Conservation (phyloP, 2,329 filamentous ascomycete genomes). For the Alternaria sp. region DNA sequence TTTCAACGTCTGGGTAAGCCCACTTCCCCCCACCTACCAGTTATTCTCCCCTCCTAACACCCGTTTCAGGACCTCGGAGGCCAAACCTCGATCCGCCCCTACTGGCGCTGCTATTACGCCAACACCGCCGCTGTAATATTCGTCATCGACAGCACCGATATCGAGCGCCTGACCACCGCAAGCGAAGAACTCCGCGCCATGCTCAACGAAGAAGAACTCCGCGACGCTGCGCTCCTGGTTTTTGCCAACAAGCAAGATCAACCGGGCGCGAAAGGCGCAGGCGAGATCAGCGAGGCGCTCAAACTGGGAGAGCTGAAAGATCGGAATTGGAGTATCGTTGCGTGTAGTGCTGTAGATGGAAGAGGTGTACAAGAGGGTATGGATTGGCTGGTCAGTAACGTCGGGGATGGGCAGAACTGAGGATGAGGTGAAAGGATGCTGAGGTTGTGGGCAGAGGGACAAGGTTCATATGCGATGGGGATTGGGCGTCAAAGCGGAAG, state of each 20-base stretch:
- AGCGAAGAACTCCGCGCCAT: constrained; percentile 93
- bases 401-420: constrained; percentile 15
- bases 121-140: constrained; percentile 99
- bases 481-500: constrained; percentile 13
- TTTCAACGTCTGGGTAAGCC: constrained; percentile 96
- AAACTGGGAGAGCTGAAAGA: constrained; percentile 90
- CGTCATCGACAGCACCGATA: constrained; percentile 97
- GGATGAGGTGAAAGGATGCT: neutral
- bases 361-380: constrained; percentile 96
- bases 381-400: constrained; percentile 91
- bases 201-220: constrained; percentile 96
- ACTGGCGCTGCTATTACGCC: constrained; percentile 99
- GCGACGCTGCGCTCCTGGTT: constrained; percentile 89
- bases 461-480: constrained; percentile 2
- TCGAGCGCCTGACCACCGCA: constrained; percentile 91
- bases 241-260: constrained; percentile 99
- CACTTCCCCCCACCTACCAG: neutral
- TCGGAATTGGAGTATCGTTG: constrained; percentile 99
- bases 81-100: constrained; percentile 97
- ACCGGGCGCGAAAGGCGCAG: constrained; percentile 93
- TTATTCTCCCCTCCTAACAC: neutral
- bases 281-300: constrained; percentile 94
- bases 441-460: neutral
- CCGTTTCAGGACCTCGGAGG: constrained; percentile 81
- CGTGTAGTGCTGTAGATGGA: constrained; percentile 94